phyloP scores from a whole-genome alignment of 208 protist genomes.

The Trypanosoma congolense region DNA sequence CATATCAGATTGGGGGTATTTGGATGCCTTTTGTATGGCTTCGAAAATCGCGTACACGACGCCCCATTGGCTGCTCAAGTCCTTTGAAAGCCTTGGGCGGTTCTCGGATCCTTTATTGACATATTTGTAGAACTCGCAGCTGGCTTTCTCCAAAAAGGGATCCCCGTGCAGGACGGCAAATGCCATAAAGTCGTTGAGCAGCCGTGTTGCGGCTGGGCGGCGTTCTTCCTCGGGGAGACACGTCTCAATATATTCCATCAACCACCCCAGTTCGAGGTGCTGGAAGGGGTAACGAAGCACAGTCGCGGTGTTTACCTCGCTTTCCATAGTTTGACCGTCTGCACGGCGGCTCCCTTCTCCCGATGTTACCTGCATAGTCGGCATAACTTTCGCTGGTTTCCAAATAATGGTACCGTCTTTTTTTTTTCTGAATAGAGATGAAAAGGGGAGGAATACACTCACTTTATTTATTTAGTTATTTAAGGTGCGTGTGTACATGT shows the following conservation, averaged over 20 bases:
- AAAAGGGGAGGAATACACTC: too few relatives aligned
- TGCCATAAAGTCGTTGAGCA: slow-evolving; percentile 69
- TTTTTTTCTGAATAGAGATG: too few relatives aligned
- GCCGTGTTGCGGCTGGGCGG: slow-evolving; percentile 31
- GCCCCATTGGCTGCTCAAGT: slow-evolving; percentile 39
- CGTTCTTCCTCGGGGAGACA: slow-evolving; percentile 35
- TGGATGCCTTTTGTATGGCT: slow-evolving; percentile 50
- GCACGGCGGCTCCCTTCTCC: slow-evolving; percentile 10
- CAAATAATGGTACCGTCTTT: too few relatives aligned
- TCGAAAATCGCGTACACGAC: slow-evolving; percentile 51
- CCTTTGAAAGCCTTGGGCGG: slow-evolving; percentile 23
- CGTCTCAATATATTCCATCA: slow-evolving; percentile 50
- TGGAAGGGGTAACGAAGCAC: slow-evolving; percentile 68
- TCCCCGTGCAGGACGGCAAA: slow-evolving; percentile 70
- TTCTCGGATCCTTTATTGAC: slow-evolving; percentile 21
- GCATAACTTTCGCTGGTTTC: too few relatives aligned
- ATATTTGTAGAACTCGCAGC: slow-evolving; percentile 33
- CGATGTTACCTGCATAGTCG: neutral
- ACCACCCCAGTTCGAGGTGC: slow-evolving; percentile 58
- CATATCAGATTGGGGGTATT: slow-evolving; percentile 44
- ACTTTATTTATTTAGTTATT: too few relatives aligned
- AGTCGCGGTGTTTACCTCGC: slow-evolving; percentile 37
- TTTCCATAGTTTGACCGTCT: slow-evolving; percentile 1
- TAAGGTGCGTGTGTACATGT: too few relatives aligned
- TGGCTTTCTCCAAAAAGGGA: slow-evolving; percentile 67